A percentile compares a stretch with the other conserved stretches of the same genome.
Evolutionary conservation across 2,329 filamentous ascomycete genomes (phyloP).

Genomic region (Emericellopsis atlantica): DNA sequence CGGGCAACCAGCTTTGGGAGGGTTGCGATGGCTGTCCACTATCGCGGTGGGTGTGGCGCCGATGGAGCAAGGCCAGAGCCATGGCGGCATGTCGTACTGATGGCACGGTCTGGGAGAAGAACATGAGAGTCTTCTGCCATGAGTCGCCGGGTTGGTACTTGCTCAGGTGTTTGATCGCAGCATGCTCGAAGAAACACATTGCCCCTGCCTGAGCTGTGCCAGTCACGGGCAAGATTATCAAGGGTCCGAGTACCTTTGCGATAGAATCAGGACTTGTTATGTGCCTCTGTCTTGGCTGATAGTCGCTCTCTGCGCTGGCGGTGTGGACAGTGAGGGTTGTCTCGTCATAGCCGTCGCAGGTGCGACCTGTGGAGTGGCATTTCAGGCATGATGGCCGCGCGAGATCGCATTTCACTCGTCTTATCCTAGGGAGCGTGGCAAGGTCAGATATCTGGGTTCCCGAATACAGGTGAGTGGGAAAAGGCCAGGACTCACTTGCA

Average conservation of each 20-base stretch:
- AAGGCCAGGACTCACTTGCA: constrained; percentile 21
- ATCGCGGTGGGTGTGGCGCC: constrained; percentile 9
- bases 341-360: constrained; percentile 20
- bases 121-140: constrained; percentile 20
- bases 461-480: constrained; percentile 1
- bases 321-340: constrained; percentile 2
- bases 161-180: constrained; percentile 14
- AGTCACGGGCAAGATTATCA: constrained; percentile 10
- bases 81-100: constrained; percentile 19
- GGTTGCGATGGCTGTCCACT: constrained; percentile 1
- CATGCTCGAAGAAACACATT: constrained; percentile 15
- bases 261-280: constrained; percentile 1
- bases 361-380: constrained; percentile 22
- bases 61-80: constrained; percentile 15
- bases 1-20: constrained; percentile 1
- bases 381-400: constrained; percentile 19
- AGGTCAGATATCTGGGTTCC: constrained; percentile 6
- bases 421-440: constrained; percentile 13
- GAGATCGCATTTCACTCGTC: constrained; percentile 23
- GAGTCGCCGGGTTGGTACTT: constrained; percentile 16
- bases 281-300: not conserved
- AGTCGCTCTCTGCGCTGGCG: not conserved
- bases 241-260: constrained; percentile 7
- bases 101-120: constrained; percentile 19
- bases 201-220: constrained; percentile 10